Base-by-base conservation (phyloP, 148 eudicot genomes). In the Rhododendron simsii region DNA sequence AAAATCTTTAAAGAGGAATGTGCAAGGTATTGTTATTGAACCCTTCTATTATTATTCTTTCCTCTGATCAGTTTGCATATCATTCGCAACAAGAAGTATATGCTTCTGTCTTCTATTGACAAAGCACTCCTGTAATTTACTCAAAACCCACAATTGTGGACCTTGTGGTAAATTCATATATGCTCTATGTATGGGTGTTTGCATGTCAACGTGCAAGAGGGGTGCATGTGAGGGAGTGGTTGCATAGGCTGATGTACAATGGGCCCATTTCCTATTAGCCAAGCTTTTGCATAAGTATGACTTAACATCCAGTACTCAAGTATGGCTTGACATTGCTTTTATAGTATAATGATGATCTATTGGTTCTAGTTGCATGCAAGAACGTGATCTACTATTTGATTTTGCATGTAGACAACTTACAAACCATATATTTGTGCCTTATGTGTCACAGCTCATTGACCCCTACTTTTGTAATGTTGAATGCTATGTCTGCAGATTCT, bases 1-100 rank as follows among this genome's bases (percentile, higher is more conserved):
- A 97, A 95, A 89, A 80, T 97, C 28, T 95, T 97, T 71, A 94
- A 89, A 88, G 99, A 97, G 92, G 98, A 97, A 37, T 95, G 98
- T 81, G 98, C 99, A 75, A 95, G 99, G 99, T 97, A 92, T 20
- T 83, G 53, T 45, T 76, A 10, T 21, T 75, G 44, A 77, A 35
- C 30, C 30, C 20, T 74, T 69, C 5, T 20, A 87, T 28, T 85
- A 18, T 50, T 80, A 13, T 26, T 4, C 20, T 30, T 71, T 5
- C 76, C 76, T 33, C 41, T 69, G 16, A 28, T 69, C 18, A 28
- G 4, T 30, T 69, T 30, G 13, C 75, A 21, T 6, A n/a, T 26
- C 7, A 1, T 3, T 69, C 5, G 33, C 30, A 11, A 69, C 15
- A 69, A 67, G 28, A 9, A 69, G 37, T 28, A 28, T 12, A 69